Evolutionary conservation across 495 filamentous ascomycete genomes (phyloP).

Genomic region (Aspergillus campestris): DNA sequence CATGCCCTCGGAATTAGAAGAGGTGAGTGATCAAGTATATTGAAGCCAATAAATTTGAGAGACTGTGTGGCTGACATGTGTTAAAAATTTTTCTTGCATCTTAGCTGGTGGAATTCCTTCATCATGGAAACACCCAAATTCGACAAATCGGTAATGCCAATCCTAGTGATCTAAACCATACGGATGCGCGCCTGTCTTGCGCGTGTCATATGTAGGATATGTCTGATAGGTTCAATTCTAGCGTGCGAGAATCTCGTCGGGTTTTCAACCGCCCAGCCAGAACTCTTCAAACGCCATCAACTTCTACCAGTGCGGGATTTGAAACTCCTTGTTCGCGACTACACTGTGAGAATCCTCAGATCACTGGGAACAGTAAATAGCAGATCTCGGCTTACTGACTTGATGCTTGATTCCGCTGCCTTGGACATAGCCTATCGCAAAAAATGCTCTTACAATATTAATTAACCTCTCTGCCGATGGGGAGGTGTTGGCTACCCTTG

Average conservation of each 20-base stretch:
- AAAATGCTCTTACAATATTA: conserved; percentile 86
- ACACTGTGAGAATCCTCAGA: conserved; percentile 46
- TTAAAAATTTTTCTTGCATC: background rate
- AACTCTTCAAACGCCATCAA: conserved; percentile 74
- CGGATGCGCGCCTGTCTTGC: too few species aligned
- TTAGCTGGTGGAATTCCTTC: conserved; percentile 85
- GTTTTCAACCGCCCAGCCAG: conserved; percentile 67
- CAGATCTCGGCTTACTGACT: background rate
- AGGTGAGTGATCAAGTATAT: conserved; percentile 40
- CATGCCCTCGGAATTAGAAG: conserved; percentile 80
- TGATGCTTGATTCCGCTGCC: conserved; percentile 1
- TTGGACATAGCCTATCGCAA: conserved; percentile 63
- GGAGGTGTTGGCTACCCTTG: conserved; percentile 63
- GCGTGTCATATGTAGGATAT: too few species aligned
- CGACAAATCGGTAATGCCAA: conserved; percentile 54
- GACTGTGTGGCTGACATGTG: background rate
- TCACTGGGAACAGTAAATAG: background rate
- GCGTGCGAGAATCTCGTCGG: conserved; percentile 81
- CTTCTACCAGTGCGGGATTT: conserved; percentile 77
- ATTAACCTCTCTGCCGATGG: conserved; percentile 80
- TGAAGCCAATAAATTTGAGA: background rate
- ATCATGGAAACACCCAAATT: conserved; percentile 79
- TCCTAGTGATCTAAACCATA: background rate
- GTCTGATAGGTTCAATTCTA: conserved; percentile 11
- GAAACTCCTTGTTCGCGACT: conserved; percentile 80